Evolutionary conservation across 805 yeast species (phyloP), one percentile per base, ranked within the genome.

Genomic region (Grigorovia jiainica): DNA sequence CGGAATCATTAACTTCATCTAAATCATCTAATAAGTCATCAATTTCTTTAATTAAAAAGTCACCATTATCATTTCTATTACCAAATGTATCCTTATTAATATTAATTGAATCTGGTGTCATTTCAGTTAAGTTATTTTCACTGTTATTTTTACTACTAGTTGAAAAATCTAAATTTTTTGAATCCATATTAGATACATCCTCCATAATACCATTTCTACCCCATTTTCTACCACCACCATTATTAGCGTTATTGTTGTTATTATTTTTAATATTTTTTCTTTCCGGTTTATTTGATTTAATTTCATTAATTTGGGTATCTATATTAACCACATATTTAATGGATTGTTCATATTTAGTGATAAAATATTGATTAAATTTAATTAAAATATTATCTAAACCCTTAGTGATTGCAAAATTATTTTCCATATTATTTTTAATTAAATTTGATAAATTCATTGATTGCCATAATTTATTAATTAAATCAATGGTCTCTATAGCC

Each of bases 1-100:
- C 31, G 6, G 31, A 27, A 13, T 27, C 31, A 10, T 15, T 27
- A 27, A 3, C n/a, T 13, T 27, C 15, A 13, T 27, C 31, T 7
- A 11, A 10, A 27, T 27, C 31, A 27, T 27, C 31, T 27, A 61
- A 40, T 15, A 61, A 44, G 35, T 66, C 71, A 35, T 77, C 76
- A 27, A 82, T 67, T 48, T 81, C 87, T 42, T 68, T 76, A 10
- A 82, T 77, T 33, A 82, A 57, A 53, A 82, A 81, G n/a, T 75
- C 76, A 5, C 87, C 89, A 19, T 55, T 55, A n/a, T 47, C 53
- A 15, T 61, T 65, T 43, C 64, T 63, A 41, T 66, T 54, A 13
- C 78, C 79, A 39, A 64, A 60, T 1, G 55, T 51, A 16, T 56
- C 57, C 18, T 57, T 55, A 39, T 67, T 63, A 1, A 64, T 58